These are phyloP conservation scores for Sclerospora graminicola DNA, from an alignment of 352 stramenopile genomes.

Conservation along the genomic window DNA sequence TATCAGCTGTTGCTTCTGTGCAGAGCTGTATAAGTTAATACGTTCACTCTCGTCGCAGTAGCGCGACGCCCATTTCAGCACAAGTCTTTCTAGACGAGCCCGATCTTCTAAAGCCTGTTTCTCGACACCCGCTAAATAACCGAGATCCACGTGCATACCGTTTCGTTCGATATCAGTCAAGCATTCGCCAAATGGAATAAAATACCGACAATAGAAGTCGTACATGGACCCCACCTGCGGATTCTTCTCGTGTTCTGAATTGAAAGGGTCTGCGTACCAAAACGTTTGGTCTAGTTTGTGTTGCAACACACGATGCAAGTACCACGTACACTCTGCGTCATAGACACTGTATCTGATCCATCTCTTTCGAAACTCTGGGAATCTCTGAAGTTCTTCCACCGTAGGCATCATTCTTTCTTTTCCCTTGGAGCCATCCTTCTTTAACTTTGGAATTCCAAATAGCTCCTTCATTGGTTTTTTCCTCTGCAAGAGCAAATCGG, in stretches of 20 bases:
- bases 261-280: conserved; percentile 57
- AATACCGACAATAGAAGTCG: conserved; percentile 96
- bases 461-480: conserved; percentile 98
- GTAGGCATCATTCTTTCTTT: conserved; percentile 73
- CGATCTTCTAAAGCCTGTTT: conserved; percentile 86
- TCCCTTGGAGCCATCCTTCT: conserved; percentile 91
- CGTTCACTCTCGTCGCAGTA: conserved; percentile 91
- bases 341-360: conserved; percentile 97
- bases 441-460: conserved; percentile 91
- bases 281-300: conserved; percentile 84
- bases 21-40: conserved; percentile 91
- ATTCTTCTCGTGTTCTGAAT: not conserved
- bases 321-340: conserved; percentile 96
- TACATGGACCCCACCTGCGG: conserved; percentile 77
- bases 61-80: conserved; percentile 87
- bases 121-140: conserved; percentile 90
- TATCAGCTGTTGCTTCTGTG: conserved; percentile 94
- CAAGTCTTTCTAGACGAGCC: conserved; percentile 60
- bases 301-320: conserved; percentile 86
- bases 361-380: conserved; percentile 76
- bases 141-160: conserved; percentile 83
- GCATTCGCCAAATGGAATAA: conserved; percentile 96
- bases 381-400: conserved; percentile 75
- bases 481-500: conserved; percentile 64
- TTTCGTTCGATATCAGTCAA: conserved; percentile 98